Evolutionary conservation across 176 grass and related monocot genomes (phyloP).

Genomic region (Eleusine indica): DNA sequence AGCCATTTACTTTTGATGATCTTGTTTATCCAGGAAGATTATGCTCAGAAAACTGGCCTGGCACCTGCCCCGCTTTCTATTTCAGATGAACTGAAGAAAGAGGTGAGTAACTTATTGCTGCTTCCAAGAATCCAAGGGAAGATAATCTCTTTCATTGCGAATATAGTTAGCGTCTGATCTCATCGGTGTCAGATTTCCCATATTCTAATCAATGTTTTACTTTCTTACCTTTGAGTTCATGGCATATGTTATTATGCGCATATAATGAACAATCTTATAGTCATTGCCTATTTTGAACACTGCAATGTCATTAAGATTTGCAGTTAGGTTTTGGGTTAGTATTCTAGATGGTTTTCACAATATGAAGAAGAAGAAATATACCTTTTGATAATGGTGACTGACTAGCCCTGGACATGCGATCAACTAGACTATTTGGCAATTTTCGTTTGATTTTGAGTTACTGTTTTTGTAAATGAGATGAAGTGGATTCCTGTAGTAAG

Average conservation of each 20-base stretch:
- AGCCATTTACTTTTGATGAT: constrained; percentile 30
- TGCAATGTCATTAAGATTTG: neutral
- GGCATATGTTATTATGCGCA: constrained; percentile 16
- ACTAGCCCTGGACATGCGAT: neutral
- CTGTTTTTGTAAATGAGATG: constrained; percentile 1
- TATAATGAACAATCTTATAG: neutral
- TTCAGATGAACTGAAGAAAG: constrained; percentile 80
- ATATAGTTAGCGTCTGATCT: neutral
- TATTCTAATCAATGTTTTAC: neutral
- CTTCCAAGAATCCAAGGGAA: constrained; percentile 11
- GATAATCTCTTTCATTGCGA: neutral
- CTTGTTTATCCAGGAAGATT: constrained; percentile 64
- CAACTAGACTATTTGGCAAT: neutral
- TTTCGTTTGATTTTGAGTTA: constrained; percentile 5
- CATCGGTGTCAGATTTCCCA: neutral
- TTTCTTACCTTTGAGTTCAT: constrained; percentile 24
- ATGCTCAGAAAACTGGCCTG: constrained; percentile 66
- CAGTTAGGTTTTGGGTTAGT: neutral
- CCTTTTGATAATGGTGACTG: neutral
- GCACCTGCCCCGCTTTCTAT: constrained; percentile 62
- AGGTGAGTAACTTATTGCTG: constrained; percentile 46
- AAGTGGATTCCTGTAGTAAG: constrained; percentile 16
- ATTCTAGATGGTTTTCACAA: neutral
- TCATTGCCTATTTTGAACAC: neutral
- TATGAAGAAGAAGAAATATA: neutral